phyloP scores from a whole-genome alignment of 345 rosid species.

The Noccaea caerulescens region DNA sequence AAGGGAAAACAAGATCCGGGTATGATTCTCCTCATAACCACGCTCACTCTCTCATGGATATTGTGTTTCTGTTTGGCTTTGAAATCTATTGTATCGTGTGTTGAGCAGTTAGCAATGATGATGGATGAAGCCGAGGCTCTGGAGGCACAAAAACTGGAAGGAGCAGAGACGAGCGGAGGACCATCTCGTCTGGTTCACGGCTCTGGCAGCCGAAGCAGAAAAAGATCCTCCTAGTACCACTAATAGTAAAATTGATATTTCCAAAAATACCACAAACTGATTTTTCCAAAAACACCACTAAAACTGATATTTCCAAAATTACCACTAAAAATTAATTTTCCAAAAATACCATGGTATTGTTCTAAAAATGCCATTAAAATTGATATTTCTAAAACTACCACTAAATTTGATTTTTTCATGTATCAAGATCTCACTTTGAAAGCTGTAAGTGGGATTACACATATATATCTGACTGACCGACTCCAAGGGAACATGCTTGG shows the following conservation, averaged over 20 bases:
- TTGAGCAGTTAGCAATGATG: slow-evolving; percentile 63
- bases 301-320: no score
- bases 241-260: no score
- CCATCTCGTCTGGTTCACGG: slow-evolving; percentile 49
- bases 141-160: slow-evolving; percentile 58
- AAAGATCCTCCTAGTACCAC: slow-evolving; percentile 39
- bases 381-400: no score
- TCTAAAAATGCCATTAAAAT: no score
- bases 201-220: slow-evolving; percentile 60
- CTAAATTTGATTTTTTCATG: neutral
- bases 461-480: neutral
- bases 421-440: slow-evolving; percentile 1
- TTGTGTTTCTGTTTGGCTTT: neutral
- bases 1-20: slow-evolving; percentile 89
- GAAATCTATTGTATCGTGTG: neutral
- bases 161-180: slow-evolving; percentile 48
- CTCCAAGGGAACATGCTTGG: neutral
- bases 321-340: no score
- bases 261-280: no score
- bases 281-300: no score
- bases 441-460: neutral
- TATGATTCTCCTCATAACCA: slow-evolving; percentile 35
- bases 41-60: slow-evolving; percentile 8
- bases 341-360: no score
- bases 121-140: slow-evolving; percentile 63